Evolutionary conservation across 106 monocot species (phyloP).

Genomic region (Alisma plantagoaquatica): DNA sequence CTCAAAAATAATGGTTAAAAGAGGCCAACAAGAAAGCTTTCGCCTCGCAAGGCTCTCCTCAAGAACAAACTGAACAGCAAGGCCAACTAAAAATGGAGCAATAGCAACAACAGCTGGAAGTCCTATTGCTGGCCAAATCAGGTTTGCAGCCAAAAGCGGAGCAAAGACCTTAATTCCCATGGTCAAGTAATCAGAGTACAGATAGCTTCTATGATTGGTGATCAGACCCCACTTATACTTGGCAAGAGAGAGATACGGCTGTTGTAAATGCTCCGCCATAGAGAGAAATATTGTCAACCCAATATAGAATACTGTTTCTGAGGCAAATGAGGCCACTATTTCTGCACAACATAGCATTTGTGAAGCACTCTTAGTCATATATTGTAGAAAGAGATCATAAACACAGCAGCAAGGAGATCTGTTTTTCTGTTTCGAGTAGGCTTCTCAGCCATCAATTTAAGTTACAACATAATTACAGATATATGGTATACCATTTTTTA

Average conservation of each 20-base stretch:
- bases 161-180: slow-evolving; percentile 67
- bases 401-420: no score
- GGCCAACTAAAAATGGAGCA: slow-evolving; percentile 59
- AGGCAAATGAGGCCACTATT: slow-evolving; percentile 35
- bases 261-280: slow-evolving; percentile 40
- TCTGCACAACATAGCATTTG: no score
- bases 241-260: slow-evolving; percentile 58
- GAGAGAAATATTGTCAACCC: slow-evolving; percentile 42
- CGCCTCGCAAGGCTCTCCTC: slow-evolving; percentile 26
- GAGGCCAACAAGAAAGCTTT: slow-evolving; percentile 57
- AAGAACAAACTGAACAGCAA: slow-evolving; percentile 50
- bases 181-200: slow-evolving; percentile 51
- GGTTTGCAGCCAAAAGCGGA: slow-evolving; percentile 41
- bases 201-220: slow-evolving; percentile 48
- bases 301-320: slow-evolving; percentile 51
- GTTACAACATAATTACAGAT: no score
- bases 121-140: slow-evolving; percentile 51
- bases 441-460: no score
- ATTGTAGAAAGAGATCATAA: no score
- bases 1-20: slow-evolving; percentile 75
- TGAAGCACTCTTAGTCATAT: no score
- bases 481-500: no score
- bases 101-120: slow-evolving; percentile 42
- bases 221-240: slow-evolving; percentile 64
- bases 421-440: no score